Base-by-base conservation (phyloP, 2,329 filamentous ascomycete species). In the Alternaria incomplexa region DNA sequence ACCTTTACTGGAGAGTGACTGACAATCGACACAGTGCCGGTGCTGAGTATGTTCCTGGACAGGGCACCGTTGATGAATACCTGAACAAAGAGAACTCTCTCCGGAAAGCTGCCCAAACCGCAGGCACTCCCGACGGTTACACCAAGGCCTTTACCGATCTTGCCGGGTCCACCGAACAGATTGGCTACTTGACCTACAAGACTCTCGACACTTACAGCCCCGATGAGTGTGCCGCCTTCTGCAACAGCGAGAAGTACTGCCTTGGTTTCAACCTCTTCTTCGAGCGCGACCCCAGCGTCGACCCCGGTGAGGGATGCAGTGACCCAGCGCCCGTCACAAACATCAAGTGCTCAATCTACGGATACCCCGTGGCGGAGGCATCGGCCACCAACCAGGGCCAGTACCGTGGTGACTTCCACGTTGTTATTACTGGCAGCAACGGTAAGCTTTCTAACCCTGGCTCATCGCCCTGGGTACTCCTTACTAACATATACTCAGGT, bases 201-300 rank as follows among this genome's bases (percentile, higher is more conserved):
- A 71, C 64, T 60, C 62, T 76, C 20, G 56, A 66, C 15, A n/a
- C 5, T 1, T 75, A 75, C 64, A 50, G 71, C 32, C 56, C 68
- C 10, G 11, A 61, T 5, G 45, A 12, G 1, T 75, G 73, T 48
- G 67, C 69, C 23, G 56, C 23, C 26, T 71, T 71, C 56, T 76
- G 73, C 44, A 53, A 73, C 36, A 67, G 59, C 43, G 69, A 72
- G 57, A 66, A 69, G 55, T 73, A 59, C 59, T 76, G 73, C 53
- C 54, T 65, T 26, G 73, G 70, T 44, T 75, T 76, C 72, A 76
- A 75, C 65, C 69, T 75, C 62, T 76, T 60, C 64, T 72, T 60
- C 47, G 73, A 76, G 65, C 73, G 73, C 48, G 72, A 75, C 53
- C 71, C 72, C n/a, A 62, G 36, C 26, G 23, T 45, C 53, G 58